Evolutionary conservation across 129 eudicot species (phyloP).

Genomic region (Silybum marianum): DNA sequence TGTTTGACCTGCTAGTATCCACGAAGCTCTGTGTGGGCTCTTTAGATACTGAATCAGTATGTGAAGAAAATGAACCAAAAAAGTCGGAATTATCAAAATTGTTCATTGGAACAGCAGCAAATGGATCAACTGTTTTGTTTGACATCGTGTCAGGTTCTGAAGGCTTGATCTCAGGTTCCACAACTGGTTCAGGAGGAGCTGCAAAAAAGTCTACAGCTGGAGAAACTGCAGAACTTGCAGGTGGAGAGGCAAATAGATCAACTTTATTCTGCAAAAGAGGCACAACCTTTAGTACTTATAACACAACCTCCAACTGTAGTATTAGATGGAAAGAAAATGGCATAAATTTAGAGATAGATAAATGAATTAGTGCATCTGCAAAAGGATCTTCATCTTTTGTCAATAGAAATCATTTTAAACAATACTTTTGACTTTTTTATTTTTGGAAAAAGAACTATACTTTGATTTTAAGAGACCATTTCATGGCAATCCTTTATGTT

Average conservation of each 20-base stretch:
- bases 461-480: neutral
- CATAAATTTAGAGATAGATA: neutral
- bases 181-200: constrained; percentile 60
- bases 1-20: constrained; percentile 33
- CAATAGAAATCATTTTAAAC: neutral
- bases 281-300: constrained; percentile 6
- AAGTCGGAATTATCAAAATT: constrained; percentile 68
- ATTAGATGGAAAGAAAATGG: neutral
- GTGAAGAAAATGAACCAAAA: constrained; percentile 72
- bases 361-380: neutral
- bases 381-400: neutral
- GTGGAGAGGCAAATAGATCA: constrained; percentile 77
- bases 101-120: constrained; percentile 84
- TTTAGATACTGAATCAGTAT: constrained; percentile 42
- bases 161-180: constrained; percentile 46
- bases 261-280: constrained; percentile 57
- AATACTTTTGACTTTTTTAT: neutral
- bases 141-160: constrained; percentile 36
- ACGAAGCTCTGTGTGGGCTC: constrained; percentile 39
- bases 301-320: neutral
- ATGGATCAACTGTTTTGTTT: constrained; percentile 66
- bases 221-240: constrained; percentile 53
- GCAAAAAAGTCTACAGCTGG: constrained; percentile 77
- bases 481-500: neutral
- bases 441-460: neutral